phyloP scores from a whole-genome alignment of 1,139 yeast species.

The Zygosaccharomyces sapae region DNA sequence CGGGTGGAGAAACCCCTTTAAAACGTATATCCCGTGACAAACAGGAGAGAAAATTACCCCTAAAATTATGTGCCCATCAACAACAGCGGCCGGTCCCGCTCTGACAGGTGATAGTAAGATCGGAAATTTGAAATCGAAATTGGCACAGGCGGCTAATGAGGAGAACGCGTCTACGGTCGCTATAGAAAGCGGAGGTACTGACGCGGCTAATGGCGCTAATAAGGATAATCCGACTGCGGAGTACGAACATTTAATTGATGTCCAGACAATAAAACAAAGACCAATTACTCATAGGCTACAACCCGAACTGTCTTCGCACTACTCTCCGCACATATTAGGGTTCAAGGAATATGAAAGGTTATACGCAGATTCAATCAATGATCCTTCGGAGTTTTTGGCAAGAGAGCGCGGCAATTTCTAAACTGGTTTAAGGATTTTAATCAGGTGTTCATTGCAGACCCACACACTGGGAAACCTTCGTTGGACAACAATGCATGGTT shows the following conservation, averaged over 20 bases:
- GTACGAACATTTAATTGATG: slow-evolving; percentile 32
- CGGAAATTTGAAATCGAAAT: slow-evolving; percentile 13
- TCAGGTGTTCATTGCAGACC: slow-evolving; percentile 51
- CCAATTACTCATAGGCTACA: slow-evolving; percentile 33
- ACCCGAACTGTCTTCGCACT: slow-evolving; percentile 33
- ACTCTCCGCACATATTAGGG: slow-evolving; percentile 31
- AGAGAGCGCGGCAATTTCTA: slow-evolving; percentile 52
- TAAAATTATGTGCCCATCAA: not conserved
- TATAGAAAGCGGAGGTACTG: too few species aligned
- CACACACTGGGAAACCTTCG: slow-evolving; percentile 43
- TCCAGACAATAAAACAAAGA: slow-evolving; percentile 24
- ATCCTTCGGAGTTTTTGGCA: slow-evolving; percentile 62
- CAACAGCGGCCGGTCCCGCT: not conserved
- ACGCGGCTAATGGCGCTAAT: not conserved
- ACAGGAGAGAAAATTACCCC: not conserved
- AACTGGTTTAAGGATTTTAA: slow-evolving; percentile 65
- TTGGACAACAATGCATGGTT: slow-evolving; percentile 73
- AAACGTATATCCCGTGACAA: not conserved
- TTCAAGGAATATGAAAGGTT: slow-evolving; percentile 54
- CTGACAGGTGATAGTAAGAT: slow-evolving; percentile 5
- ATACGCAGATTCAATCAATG: slow-evolving; percentile 63
- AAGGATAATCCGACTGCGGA: slow-evolving; percentile 16
- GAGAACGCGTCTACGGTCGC: not conserved
- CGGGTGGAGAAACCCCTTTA: not conserved
- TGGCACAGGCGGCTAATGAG: slow-evolving; percentile 1